Percentiles rank a stretch among this genome's conserved stretches.
These are phyloP conservation scores for Leucaena leucocephala DNA, from an alignment of 306 rosid genomes.

Conservation along the genomic window DNA sequence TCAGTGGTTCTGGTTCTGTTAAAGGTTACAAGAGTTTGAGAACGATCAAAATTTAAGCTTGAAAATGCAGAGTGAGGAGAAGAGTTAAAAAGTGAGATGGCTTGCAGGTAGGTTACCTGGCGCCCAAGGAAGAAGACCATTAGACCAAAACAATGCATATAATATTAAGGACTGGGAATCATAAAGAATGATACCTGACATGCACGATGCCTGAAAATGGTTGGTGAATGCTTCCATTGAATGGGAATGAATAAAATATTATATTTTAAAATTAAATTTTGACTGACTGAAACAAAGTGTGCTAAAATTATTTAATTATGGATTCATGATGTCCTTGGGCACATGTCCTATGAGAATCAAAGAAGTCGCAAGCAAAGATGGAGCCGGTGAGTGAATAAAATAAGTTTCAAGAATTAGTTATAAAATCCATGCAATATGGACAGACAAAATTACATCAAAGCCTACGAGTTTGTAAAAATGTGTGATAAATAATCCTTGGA, in stretches of 20 bases:
- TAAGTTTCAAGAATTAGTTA: too few relatives aligned
- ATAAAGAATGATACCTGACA: not conserved
- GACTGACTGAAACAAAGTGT: not conserved
- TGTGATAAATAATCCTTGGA: not conserved
- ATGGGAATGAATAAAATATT: not conserved
- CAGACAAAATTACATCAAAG: not conserved
- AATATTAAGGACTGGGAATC: not conserved
- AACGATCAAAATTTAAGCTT: not conserved
- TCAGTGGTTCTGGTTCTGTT: too few relatives aligned
- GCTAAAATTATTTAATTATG: not conserved
- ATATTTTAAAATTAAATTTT: too few relatives aligned
- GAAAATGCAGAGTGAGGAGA: not conserved
- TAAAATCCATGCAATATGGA: too few relatives aligned
- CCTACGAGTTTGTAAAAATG: not conserved
- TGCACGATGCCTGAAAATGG: not conserved
- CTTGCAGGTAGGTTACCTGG: not conserved
- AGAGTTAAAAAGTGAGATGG: not conserved
- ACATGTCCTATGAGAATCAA: not conserved
- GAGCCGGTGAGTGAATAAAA: not conserved
- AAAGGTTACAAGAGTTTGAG: too few relatives aligned
- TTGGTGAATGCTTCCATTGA: not conserved
- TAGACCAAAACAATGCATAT: not conserved
- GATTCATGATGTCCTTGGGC: not conserved
- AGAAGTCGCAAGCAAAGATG: not conserved
- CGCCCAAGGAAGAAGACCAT: not conserved